These are phyloP conservation scores for Cylindrotheca closterium DNA, from an alignment of 108 stramenopile genomes.

Conservation along the genomic window DNA sequence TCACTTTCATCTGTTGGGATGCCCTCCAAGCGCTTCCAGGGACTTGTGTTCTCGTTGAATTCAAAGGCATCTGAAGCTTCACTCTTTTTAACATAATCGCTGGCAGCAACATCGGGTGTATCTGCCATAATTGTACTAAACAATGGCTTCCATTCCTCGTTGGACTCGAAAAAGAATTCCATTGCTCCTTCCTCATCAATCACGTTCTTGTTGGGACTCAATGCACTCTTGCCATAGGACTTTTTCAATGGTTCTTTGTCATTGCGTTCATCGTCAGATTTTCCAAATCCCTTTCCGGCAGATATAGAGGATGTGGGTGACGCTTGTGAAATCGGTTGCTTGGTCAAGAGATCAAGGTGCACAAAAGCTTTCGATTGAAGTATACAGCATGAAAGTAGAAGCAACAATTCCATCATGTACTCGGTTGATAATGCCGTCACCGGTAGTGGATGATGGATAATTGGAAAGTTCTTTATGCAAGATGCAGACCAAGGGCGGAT, in stretches of 20 bases:
- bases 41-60: constrained; percentile 21
- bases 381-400: too few relatives aligned
- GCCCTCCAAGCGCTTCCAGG: constrained; percentile 21
- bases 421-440: too few relatives aligned
- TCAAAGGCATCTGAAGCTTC: constrained; percentile 4
- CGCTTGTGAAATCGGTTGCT: too few relatives aligned
- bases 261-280: background rate
- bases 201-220: constrained; percentile 22
- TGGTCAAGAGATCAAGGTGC: too few relatives aligned
- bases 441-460: too few relatives aligned
- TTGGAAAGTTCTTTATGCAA: too few relatives aligned
- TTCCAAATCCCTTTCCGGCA: background rate
- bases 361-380: too few relatives aligned
- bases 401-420: too few relatives aligned
- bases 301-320: background rate
- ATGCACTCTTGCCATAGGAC: constrained; percentile 29
- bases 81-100: background rate
- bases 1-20: constrained; percentile 35
- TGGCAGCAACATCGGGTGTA: background rate
- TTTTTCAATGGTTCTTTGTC: background rate
- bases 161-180: constrained; percentile 45
- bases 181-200: constrained; percentile 47
- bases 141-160: constrained; percentile 52
- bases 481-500: too few relatives aligned
- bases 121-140: constrained; percentile 28